phyloP scores from a whole-genome alignment of 495 filamentous ascomycete genomes.

The Neurospora sp. region DNA sequence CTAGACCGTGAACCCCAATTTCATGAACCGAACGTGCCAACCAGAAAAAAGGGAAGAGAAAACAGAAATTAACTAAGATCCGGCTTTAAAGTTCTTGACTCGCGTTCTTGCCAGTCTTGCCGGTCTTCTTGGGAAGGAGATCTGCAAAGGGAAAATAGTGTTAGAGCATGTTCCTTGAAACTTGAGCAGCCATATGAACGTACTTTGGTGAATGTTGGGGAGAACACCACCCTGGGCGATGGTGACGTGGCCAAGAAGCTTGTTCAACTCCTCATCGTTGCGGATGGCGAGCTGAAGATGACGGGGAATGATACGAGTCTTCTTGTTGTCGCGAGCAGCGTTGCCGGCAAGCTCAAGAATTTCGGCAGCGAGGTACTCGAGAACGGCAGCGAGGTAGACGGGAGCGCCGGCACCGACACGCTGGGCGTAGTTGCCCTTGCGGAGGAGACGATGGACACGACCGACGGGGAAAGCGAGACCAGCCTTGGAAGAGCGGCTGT shows the following conservation, averaged over 20 bases:
- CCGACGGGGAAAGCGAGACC: conserved; percentile 99
- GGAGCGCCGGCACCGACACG: conserved; percentile 98
- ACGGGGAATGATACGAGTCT: conserved; percentile 99
- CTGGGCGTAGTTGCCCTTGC: conserved; percentile 99
- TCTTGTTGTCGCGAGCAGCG: conserved; percentile 99
- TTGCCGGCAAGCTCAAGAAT: conserved; percentile 99
- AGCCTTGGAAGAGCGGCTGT: conserved; percentile 95
- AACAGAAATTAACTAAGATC: conserved; percentile 36
- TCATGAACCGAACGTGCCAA: conserved; percentile 65
- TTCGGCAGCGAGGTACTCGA: conserved; percentile 97
- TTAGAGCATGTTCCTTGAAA: conserved; percentile 29
- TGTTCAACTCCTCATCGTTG: conserved; percentile 99
- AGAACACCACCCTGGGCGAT: conserved; percentile 99
- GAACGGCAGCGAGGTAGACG: conserved; percentile 95
- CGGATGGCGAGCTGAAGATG: conserved; percentile 99
- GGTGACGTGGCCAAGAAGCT: conserved; percentile 97
- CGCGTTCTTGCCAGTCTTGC: conserved; percentile 78
- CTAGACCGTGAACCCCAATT: conserved; percentile 75
- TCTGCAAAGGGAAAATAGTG: conserved; percentile 42
- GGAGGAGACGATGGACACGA: conserved; percentile 98
- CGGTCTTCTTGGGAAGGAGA: conserved; percentile 95
- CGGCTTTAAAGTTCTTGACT: conserved; percentile 80
- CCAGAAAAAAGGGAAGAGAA: conserved; percentile 54
- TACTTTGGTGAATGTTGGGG: conserved; percentile 97
- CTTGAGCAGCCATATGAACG: conserved; percentile 25